A percentile compares a stretch with the other conserved stretches of the same genome.
phyloP scores from a whole-genome alignment of 2,329 filamentous ascomycete genomes.

The Colletotrichum sp. region DNA sequence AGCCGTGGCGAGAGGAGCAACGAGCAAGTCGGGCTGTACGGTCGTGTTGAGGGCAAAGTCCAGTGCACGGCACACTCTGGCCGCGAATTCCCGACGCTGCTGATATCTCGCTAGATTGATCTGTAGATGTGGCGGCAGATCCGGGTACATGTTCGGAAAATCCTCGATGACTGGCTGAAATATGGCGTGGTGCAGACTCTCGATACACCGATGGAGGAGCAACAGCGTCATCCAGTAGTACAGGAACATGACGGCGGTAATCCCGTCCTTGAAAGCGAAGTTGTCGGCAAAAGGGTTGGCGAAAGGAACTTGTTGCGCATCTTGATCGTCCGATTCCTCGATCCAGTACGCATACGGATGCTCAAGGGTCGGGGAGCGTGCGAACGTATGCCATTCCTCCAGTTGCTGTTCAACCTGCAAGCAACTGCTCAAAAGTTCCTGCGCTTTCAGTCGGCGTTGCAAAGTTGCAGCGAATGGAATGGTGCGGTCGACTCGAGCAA shows the following conservation, averaged over 20 bases:
- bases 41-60: slow-evolving; percentile 50
- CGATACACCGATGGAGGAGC: slow-evolving; percentile 53
- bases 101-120: slow-evolving; percentile 49
- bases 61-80: slow-evolving; percentile 55
- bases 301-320: slow-evolving; percentile 46
- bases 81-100: slow-evolving; percentile 49
- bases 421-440: slow-evolving; percentile 54
- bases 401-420: slow-evolving; percentile 53
- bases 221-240: slow-evolving; percentile 61
- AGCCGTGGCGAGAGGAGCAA: slow-evolving; percentile 47
- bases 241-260: slow-evolving; percentile 52
- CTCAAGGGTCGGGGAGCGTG: slow-evolving; percentile 30
- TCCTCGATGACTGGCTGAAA: slow-evolving; percentile 48
- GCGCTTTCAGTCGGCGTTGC: slow-evolving; percentile 47
- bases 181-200: slow-evolving; percentile 47
- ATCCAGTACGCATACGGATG: slow-evolving; percentile 45
- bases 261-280: slow-evolving; percentile 49
- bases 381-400: slow-evolving; percentile 49
- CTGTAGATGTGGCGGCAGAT: slow-evolving; percentile 40
- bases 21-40: slow-evolving; percentile 52
- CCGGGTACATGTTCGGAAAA: slow-evolving; percentile 42
- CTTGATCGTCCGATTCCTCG: slow-evolving; percentile 32
- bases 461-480: slow-evolving; percentile 42
- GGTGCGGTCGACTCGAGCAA: slow-evolving; percentile 50
- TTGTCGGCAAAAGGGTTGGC: slow-evolving; percentile 50